phyloP scores from a whole-genome alignment of 78 protist species.

The Capsaspora owczarzaki region DNA sequence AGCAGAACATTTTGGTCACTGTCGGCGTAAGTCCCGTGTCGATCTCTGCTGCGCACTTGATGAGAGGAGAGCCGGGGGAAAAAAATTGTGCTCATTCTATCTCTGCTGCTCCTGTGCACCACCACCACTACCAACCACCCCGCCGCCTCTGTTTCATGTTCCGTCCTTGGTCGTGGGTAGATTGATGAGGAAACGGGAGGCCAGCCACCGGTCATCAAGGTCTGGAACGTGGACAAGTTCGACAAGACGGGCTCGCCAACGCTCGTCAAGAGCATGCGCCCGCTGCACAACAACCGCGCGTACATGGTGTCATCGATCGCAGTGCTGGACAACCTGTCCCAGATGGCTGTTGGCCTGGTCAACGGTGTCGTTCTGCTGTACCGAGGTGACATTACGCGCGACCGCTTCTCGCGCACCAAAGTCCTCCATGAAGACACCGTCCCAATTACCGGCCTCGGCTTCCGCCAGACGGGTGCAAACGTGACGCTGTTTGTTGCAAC shows the following conservation, averaged over 20 bases:
- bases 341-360: constrained; percentile 42
- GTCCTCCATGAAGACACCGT: background rate
- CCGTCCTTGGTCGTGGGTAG: too few relatives aligned
- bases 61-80: background rate
- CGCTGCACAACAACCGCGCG: background rate
- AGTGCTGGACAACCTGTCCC: constrained; percentile 21
- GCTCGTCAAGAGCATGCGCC: background rate
- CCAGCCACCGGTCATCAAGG: background rate
- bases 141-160: too few relatives aligned
- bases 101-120: too few relatives aligned
- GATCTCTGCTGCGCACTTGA: background rate
- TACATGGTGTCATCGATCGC: constrained; percentile 16
- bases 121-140: too few relatives aligned
- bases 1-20: background rate
- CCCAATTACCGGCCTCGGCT: background rate
- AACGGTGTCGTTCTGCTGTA: constrained; percentile 25
- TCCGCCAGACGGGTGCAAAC: background rate
- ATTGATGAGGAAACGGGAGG: too few relatives aligned
- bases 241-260: background rate
- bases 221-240: background rate
- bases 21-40: background rate
- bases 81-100: too few relatives aligned
- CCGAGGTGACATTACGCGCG: constrained; percentile 36
- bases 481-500: background rate
- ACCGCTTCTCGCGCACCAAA: background rate